Percentiles rank a stretch among this genome's conserved stretches.
phyloP scores from a whole-genome alignment of 164 flowering plant genomes.

The Santalum album region DNA sequence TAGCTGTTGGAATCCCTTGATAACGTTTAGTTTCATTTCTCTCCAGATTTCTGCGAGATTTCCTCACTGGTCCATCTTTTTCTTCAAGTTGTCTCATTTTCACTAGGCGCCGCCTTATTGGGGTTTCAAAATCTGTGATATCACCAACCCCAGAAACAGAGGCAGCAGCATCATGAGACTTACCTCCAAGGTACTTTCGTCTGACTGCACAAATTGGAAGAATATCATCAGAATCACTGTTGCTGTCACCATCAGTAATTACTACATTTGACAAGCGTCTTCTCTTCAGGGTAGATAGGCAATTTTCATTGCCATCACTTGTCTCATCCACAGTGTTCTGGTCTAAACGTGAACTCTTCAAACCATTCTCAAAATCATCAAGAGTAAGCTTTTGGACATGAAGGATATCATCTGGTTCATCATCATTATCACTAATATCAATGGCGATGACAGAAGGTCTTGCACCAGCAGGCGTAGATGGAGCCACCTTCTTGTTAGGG shows the following conservation, averaged over 20 bases:
- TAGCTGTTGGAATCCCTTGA: conserved; percentile 9
- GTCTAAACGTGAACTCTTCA: conserved; percentile 7
- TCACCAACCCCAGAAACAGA: conserved; percentile 7
- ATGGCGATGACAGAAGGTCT: conserved; percentile 19
- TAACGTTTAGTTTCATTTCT: conserved; percentile 1
- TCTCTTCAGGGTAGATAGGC: conserved; percentile 26
- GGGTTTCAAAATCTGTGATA: conserved; percentile 7
- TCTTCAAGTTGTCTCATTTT: conserved; percentile 18
- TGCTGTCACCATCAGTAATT: conserved; percentile 35
- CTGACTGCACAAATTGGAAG: conserved; percentile 31
- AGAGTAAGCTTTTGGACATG: neutral
- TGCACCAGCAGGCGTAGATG: conserved; percentile 21
- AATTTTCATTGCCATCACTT: conserved; percentile 3
- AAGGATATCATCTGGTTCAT: conserved; percentile 21
- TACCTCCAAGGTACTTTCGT: conserved; percentile 13
- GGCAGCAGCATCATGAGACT: conserved; percentile 6
- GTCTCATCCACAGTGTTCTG: conserved; percentile 11
- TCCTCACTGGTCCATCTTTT: conserved; percentile 4
- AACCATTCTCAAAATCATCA: conserved; percentile 3
- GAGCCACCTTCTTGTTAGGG: conserved; percentile 22
- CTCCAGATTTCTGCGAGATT: neutral
- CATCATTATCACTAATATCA: conserved; percentile 40
- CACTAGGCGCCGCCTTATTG: conserved; percentile 23
- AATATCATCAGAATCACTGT: conserved; percentile 32
- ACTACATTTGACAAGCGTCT: conserved; percentile 26